Evolutionary conservation across 176 grass and related monocot species (phyloP).

Genomic region (Hsuehochloa calcarea): DNA sequence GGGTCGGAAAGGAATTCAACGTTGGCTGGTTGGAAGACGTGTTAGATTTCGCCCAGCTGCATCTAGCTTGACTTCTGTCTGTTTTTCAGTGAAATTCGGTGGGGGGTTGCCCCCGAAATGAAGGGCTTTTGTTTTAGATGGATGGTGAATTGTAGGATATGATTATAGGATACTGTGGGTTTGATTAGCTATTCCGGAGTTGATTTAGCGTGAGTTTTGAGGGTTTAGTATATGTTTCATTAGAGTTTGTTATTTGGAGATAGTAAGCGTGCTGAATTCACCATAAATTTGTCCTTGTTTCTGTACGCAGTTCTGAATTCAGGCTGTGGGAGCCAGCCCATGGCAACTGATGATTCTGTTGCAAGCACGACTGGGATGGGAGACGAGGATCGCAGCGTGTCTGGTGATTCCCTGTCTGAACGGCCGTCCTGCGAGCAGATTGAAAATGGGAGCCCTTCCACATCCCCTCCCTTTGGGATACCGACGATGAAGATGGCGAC

Average conservation of each 20-base stretch:
- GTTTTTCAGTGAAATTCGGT: background rate
- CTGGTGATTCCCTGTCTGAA: slow-evolving; percentile 50
- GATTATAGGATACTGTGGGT: background rate
- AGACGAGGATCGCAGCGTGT: slow-evolving; percentile 23
- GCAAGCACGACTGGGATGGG: slow-evolving; percentile 34
- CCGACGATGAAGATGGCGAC: slow-evolving; percentile 60
- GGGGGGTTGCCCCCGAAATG: no score
- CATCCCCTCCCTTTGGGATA: slow-evolving; percentile 72
- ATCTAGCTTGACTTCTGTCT: slow-evolving; percentile 8
- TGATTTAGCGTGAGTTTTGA: background rate
- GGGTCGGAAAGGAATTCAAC: background rate
- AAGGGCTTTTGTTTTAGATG: background rate
- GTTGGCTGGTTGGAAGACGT: background rate
- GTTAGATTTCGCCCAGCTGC: background rate
- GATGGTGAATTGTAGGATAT: background rate
- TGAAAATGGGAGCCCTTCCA: slow-evolving; percentile 72
- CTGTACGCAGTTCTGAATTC: slow-evolving; percentile 31
- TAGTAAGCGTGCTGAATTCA: background rate
- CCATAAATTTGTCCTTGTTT: background rate
- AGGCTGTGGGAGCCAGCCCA: background rate
- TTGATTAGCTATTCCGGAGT: background rate
- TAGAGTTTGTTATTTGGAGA: slow-evolving; percentile 15
- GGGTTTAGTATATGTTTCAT: slow-evolving; percentile 4
- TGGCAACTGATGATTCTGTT: slow-evolving; percentile 47
- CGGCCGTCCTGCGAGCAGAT: slow-evolving; percentile 58